A percentile compares a stretch with the other conserved stretches of the same genome.
phyloP scores from a whole-genome alignment of 1,139 yeast species.

The Kodamaea derodonti region DNA sequence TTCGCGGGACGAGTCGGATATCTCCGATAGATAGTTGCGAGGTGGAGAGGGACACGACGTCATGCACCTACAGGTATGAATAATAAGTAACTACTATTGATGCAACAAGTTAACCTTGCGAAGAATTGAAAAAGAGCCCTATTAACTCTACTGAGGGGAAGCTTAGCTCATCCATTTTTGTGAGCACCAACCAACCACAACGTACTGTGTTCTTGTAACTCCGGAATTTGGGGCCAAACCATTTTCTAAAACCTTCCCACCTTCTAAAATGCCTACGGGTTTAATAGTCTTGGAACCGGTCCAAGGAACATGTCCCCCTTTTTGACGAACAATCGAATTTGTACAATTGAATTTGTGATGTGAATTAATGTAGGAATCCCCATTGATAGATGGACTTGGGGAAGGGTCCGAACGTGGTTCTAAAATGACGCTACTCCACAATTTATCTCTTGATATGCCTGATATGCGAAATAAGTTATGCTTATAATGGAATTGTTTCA shows the following conservation, averaged over 20 bases:
- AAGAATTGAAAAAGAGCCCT: not conserved
- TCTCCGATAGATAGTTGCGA: no score
- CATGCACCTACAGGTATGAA: no score
- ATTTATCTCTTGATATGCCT: conserved; percentile 37
- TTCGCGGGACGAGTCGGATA: no score
- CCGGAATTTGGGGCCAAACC: conserved; percentile 40
- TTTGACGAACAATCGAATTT: conserved; percentile 14
- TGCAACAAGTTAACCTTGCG: not conserved
- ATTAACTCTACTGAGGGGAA: not conserved
- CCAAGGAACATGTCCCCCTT: conserved; percentile 41
- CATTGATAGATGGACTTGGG: conserved; percentile 23
- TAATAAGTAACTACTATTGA: not conserved
- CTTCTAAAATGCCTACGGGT: conserved; percentile 35
- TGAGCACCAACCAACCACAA: conserved; percentile 53
- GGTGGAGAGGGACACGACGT: no score
- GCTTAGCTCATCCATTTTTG: conserved; percentile 36
- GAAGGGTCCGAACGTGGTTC: conserved; percentile 42
- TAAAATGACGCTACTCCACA: conserved; percentile 48
- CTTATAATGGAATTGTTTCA: conserved; percentile 24
- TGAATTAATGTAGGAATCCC: conserved; percentile 5
- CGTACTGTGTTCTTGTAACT: conserved; percentile 41
- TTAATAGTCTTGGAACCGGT: conserved; percentile 16
- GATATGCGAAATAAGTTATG: conserved; percentile 33
- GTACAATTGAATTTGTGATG: conserved; percentile 8
- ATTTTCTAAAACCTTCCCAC: conserved; percentile 23